phyloP scores from a whole-genome alignment of 768 basidiomycete genomes.

The Grammothele lineata region DNA sequence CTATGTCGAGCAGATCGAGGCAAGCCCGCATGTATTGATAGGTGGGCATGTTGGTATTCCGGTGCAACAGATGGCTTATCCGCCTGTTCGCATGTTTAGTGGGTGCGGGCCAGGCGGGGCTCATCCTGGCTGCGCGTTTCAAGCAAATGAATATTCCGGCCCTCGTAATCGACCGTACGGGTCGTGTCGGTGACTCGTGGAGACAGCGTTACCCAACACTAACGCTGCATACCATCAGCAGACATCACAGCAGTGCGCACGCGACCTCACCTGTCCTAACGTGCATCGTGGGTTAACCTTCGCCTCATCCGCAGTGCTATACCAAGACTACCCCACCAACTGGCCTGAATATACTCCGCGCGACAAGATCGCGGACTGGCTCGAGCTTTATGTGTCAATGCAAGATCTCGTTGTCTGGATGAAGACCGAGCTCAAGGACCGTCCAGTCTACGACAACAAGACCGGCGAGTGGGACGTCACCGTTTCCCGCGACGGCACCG shows the following conservation, averaged over 20 bases:
- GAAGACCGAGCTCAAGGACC: conserved; percentile 36
- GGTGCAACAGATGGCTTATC: not conserved
- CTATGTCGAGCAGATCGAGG: conserved; percentile 33
- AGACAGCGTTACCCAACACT: conserved; percentile 55
- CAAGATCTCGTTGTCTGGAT: conserved; percentile 67
- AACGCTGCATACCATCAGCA: conserved; percentile 34
- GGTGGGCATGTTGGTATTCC: conserved; percentile 16
- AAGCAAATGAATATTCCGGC: conserved; percentile 46
- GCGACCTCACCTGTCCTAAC: conserved; percentile 34
- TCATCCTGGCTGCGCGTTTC: conserved; percentile 60
- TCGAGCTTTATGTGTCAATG: conserved; percentile 55
- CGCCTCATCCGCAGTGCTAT: no score
- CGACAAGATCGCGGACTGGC: conserved; percentile 61
- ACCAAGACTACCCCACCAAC: conserved; percentile 9
- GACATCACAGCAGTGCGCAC: conserved; percentile 29
- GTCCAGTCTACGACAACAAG: conserved; percentile 33
- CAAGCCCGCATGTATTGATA: conserved; percentile 34
- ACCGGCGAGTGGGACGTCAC: conserved; percentile 43
- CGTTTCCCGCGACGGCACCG: conserved; percentile 33
- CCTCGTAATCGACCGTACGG: conserved; percentile 53
- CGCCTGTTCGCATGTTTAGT: conserved; percentile 21
- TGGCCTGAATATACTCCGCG: conserved; percentile 35
- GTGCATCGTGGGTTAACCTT: not conserved
- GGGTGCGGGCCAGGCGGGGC: conserved; percentile 64
- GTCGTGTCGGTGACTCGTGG: conserved; percentile 55